Conservation (phyloP, 2,329 filamentous ascomycete genomes). For the Cladophialophora psammophila region DNA sequence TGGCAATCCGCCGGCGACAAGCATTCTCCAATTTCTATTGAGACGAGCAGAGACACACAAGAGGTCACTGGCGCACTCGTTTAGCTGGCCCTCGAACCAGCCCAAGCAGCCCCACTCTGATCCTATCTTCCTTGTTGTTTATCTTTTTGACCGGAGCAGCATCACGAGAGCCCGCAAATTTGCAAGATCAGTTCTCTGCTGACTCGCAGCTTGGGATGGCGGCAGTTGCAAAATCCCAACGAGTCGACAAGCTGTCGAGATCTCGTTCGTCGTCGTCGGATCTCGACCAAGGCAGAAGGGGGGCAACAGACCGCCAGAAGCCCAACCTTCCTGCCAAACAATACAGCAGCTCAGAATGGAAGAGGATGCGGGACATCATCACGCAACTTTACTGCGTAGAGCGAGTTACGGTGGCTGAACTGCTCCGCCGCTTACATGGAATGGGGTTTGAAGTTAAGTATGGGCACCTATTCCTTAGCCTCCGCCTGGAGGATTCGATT, state of each 20-base stretch:
- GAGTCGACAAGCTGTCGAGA: background rate
- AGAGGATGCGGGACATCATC: conserved; percentile 14
- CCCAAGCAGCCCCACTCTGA: background rate
- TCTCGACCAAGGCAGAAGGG: background rate
- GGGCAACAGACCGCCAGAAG: background rate
- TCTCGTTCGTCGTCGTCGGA: background rate
- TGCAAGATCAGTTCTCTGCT: background rate
- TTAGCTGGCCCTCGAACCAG: background rate
- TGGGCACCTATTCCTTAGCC: conserved; percentile 5
- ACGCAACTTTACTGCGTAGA: conserved; percentile 14
- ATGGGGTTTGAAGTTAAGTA: conserved; percentile 24
- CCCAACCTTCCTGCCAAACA: conserved; percentile 10
- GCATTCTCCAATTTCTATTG: background rate
- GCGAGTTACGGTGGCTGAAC: conserved; percentile 1
- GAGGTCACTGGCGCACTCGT: background rate
- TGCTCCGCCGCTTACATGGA: conserved; percentile 11
- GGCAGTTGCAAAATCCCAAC: background rate
- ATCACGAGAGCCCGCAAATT: background rate
- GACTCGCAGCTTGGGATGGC: background rate
- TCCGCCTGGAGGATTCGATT: background rate
- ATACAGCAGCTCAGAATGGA: conserved; percentile 21
- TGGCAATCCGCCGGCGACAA: background rate
- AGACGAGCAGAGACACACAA: background rate
- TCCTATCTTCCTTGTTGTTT: background rate
- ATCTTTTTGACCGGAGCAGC: background rate